Evolutionary conservation across 257 asterid genomes (phyloP).

Genomic region (Solanum ossicruentum): DNA sequence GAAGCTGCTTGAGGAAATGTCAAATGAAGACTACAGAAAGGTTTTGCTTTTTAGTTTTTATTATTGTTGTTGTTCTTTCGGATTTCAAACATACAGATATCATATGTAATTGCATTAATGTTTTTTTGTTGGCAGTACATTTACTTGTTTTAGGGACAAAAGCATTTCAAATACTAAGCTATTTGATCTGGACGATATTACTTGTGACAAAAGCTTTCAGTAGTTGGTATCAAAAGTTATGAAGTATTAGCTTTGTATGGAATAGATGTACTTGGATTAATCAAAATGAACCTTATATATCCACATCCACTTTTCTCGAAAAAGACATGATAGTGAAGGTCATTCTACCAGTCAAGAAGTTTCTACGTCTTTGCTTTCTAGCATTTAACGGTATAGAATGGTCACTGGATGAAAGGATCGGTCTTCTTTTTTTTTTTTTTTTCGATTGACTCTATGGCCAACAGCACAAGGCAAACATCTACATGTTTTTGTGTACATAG

Average conservation of each 20-base stretch:
- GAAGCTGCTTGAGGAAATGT: neutral
- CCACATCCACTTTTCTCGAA: neutral
- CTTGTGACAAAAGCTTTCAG: neutral
- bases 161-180: neutral
- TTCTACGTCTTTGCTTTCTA: neutral
- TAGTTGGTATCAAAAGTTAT: neutral
- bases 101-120: neutral
- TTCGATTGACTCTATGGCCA: neutral
- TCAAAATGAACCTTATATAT: neutral
- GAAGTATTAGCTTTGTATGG: neutral
- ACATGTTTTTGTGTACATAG: neutral
- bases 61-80: neutral
- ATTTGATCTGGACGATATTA: neutral
- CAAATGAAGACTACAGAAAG: conserved; percentile 10
- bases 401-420: neutral
- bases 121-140: neutral
- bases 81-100: neutral
- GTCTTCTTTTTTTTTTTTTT: neutral
- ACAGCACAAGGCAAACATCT: neutral
- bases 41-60: neutral
- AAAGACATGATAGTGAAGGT: neutral
- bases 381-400: neutral
- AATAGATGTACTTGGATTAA: too few species aligned
- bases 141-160: neutral
- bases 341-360: neutral